Base-by-base conservation (phyloP, 2,329 filamentous ascomycete genomes). In the Aspergillus sp. region DNA sequence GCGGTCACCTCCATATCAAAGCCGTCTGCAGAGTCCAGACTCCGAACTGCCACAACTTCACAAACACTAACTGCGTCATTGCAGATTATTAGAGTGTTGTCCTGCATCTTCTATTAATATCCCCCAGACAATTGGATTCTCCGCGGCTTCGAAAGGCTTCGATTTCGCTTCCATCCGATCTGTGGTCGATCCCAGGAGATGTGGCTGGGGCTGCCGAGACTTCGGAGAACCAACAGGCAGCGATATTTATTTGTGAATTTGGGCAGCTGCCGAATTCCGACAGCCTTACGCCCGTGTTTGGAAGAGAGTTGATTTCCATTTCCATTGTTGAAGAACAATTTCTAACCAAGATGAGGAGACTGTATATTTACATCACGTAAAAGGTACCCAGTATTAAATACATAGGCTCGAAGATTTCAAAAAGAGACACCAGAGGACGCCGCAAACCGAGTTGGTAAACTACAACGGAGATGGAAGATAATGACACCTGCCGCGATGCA, bases 331-430 rank as follows among this genome's bases (percentile, higher is more conserved):
- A 37, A 40, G 22, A 27, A 48, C 39, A 48, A 33, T 37, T 49
- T 34, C 37, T 51, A 56, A 56, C 46, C 40, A 51, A 51, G 30
- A 56, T 50, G 45, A 55, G 45, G 27, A 44, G 45, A 33, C 20
- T 54, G 46, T 54, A 58, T 58, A 58, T 58, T 39, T 58, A 58
- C 56, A 54, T 54, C 48, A 58, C 48, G 51, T 51, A 51, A 57
- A 42, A 49, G 22, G 42, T 33, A 53, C 50, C 50, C 50, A 54
- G 50, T 54, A 58, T 44, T 54, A 55, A 49, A 39, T 55, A 58
- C 56, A 54, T 34, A 50, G 56, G 56, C 30, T 50, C 37, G 39
- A 57, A 49, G 27, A 17, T 33, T 45, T 44, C 45, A 52, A 42
- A 57, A 34, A 57, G 42, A 54, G 42, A 54, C 51, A 30, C 56